Evolutionary conservation across 371 early-diverging fungal species (phyloP).

Genomic region (Synchytrium microbalum): DNA sequence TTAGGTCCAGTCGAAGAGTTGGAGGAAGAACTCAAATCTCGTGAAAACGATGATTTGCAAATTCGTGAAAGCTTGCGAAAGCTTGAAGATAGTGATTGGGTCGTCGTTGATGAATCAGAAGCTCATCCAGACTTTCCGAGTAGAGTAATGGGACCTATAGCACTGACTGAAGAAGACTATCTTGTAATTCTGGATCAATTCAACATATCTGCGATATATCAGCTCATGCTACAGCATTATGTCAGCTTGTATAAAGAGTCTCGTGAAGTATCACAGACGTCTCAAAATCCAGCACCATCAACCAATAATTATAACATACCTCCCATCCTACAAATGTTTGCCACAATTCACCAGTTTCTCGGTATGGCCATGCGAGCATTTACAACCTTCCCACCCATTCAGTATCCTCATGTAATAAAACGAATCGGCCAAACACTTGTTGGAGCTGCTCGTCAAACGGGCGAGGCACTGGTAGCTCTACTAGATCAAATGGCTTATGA

Average conservation of each 20-base stretch:
- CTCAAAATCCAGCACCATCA: background rate
- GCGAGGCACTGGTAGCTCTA: background rate
- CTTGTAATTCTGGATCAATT: conserved; percentile 51
- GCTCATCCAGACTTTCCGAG: conserved; percentile 2
- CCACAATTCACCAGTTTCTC: background rate
- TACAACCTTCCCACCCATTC: background rate
- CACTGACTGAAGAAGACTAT: conserved; percentile 55
- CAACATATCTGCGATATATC: conserved; percentile 36
- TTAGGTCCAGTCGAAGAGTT: conserved; percentile 30
- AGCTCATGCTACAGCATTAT: conserved; percentile 20
- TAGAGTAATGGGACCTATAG: conserved; percentile 1
- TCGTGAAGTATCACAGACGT: background rate
- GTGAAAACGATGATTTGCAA: conserved; percentile 7
- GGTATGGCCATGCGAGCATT: background rate
- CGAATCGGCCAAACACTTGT: background rate
- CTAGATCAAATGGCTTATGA: background rate
- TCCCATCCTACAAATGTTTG: background rate
- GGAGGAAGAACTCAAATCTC: conserved; percentile 13
- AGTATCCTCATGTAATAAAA: background rate
- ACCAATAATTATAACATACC: no score
- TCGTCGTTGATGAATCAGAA: conserved; percentile 27
- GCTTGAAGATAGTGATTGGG: conserved; percentile 29
- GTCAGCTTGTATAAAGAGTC: conserved; percentile 2
- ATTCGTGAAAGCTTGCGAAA: conserved; percentile 14
- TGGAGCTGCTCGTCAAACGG: background rate